phyloP scores from a whole-genome alignment of 2,329 filamentous ascomycete species.

The Colletotrichum lini region DNA sequence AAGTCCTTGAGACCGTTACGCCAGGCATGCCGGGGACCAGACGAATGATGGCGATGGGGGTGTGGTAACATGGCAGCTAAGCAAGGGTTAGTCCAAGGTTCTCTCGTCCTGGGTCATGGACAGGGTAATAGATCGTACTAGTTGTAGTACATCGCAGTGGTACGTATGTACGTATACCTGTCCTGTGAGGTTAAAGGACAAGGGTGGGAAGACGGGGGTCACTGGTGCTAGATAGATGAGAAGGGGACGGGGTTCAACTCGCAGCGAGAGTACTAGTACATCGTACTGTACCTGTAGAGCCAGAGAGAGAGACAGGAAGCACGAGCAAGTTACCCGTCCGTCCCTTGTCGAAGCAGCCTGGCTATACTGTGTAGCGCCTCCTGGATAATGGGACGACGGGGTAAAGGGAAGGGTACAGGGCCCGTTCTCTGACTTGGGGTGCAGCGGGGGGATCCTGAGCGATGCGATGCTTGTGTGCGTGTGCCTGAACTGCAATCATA shows the following conservation, averaged over 20 bases:
- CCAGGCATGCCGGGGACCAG: slow-evolving; percentile 37
- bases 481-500: slow-evolving; percentile 32
- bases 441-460: slow-evolving; percentile 51
- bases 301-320: slow-evolving; percentile 1
- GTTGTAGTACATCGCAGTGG: slow-evolving; percentile 24
- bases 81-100: slow-evolving; percentile 40
- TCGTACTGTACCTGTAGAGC: too few species aligned
- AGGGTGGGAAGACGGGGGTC: slow-evolving; percentile 33
- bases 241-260: slow-evolving; percentile 4
- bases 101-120: slow-evolving; percentile 34
- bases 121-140: background rate
- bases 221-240: slow-evolving; percentile 34
- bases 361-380: slow-evolving; percentile 53
- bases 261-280: background rate
- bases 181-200: slow-evolving; percentile 42
- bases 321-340: background rate
- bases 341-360: slow-evolving; percentile 22
- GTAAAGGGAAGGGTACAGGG: slow-evolving; percentile 25
- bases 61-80: slow-evolving; percentile 35
- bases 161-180: slow-evolving; percentile 23
- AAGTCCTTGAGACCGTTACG: slow-evolving; percentile 45
- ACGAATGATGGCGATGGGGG: slow-evolving; percentile 45
- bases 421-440: slow-evolving; percentile 54
- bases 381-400: slow-evolving; percentile 54
- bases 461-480: slow-evolving; percentile 44